phyloP scores from a whole-genome alignment of 2,329 filamentous ascomycete species.

The Cryphonectria japonica region DNA sequence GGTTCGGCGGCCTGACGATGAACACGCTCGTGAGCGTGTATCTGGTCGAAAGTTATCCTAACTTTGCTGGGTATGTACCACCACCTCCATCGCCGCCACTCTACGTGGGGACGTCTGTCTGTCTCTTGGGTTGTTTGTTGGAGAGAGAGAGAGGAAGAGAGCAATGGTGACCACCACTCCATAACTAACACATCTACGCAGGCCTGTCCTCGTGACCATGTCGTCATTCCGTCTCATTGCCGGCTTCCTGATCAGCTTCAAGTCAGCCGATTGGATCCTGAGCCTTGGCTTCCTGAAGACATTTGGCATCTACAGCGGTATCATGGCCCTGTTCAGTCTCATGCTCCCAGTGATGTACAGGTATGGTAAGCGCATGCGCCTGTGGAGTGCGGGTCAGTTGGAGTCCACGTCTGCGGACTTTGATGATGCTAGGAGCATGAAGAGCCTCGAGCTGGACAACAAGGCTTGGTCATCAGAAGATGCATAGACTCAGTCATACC shows the following conservation, averaged over 20 bases:
- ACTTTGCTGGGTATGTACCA: slow-evolving; percentile 31
- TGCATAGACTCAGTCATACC: background rate
- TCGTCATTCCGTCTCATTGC: slow-evolving; percentile 33
- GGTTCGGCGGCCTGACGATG: slow-evolving; percentile 23
- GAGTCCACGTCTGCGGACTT: background rate
- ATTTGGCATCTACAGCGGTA: slow-evolving; percentile 31
- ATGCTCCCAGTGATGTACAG: slow-evolving; percentile 31
- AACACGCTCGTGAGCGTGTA: slow-evolving; percentile 29
- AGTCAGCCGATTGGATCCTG: slow-evolving; percentile 32
- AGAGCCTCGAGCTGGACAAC: slow-evolving; percentile 20
- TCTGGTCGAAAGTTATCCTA: slow-evolving; percentile 31
- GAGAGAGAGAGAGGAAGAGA: background rate
- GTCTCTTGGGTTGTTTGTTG: background rate
- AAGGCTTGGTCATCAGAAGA: slow-evolving; percentile 6
- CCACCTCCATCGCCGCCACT: background rate
- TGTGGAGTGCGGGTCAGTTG: slow-evolving; percentile 27
- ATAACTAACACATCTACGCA: slow-evolving; percentile 8
- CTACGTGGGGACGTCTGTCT: background rate
- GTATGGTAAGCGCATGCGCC: slow-evolving; percentile 26
- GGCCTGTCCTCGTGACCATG: slow-evolving; percentile 33
- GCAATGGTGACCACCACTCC: no score
- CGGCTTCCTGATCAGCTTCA: slow-evolving; percentile 32
- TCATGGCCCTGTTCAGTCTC: slow-evolving; percentile 28
- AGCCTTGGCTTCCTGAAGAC: slow-evolving; percentile 28
- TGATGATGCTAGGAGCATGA: slow-evolving; percentile 27